Evolutionary conservation across 2,329 filamentous ascomycete species (phyloP), one percentile per base, ranked within the genome.

Genomic region (Botrytis tulipae): DNA sequence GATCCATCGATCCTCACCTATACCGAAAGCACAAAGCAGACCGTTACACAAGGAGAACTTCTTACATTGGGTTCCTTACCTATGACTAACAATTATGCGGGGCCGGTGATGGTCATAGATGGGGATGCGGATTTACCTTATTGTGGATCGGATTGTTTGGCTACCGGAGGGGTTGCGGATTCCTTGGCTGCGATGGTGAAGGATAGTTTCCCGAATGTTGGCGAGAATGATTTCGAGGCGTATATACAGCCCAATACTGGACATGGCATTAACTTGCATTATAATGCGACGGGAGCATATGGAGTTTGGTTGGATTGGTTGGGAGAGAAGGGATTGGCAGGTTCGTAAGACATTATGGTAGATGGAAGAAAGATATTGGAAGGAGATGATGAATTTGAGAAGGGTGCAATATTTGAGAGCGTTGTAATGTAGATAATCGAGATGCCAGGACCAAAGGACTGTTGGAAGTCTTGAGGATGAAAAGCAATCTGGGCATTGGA

Each of bases 61-160:
- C 29, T 69, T 10, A 37, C 44, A 22, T n/a, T 68, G 29, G 65
- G 44, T 3, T 35, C 29, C 5, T 37, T 68, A 20, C 20, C 46
- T 16, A 8, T n/a, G 65, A 12, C 14, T 6, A 68, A 54, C 71
- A 75, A 79, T 0, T 54, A n/a, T 54, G 48, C 48, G 48, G 48
- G 48, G 0, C 87, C 89, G 0, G 88, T 89, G 0, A 80, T 89
- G 63, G 83, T 91, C 68, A 84, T 91, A 73, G 90, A 88, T 46
- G 89, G 89, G 73, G 75, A 81, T 72, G 22, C 80, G 20, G 86
- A 90, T 67, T 73, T 86, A 18, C 85, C 87, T 9, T 91, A 89
- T 80, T 92, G 90, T 74, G 90, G 89, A 5, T 87, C 88, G 40
- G 86, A 91, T 80, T 91, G 89, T 81, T 78, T 83, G 4, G 82